A percentile compares a stretch with the other conserved stretches of the same genome.
phyloP scores from a whole-genome alignment of 176 grass and related monocot species.

The Elymus sibiricus region DNA sequence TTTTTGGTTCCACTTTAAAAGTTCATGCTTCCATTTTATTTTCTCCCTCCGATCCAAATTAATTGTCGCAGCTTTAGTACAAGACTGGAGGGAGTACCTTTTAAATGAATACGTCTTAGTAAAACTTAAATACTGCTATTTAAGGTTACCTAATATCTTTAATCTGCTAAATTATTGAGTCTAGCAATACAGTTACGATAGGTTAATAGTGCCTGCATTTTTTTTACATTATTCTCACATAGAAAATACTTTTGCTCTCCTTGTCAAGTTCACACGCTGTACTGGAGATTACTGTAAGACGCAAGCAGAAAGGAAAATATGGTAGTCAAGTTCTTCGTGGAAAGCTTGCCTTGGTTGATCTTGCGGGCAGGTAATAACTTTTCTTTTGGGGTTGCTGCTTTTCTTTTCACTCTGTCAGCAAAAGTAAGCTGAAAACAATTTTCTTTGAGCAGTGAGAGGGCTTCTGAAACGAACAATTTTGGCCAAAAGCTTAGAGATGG shows the following conservation, averaged over 20 bases:
- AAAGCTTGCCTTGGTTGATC: constrained; percentile 99
- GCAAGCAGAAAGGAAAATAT: constrained; percentile 90
- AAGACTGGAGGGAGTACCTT: not conserved
- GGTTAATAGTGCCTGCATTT: not conserved
- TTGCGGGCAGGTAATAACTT: constrained; percentile 72
- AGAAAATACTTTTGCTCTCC: constrained; percentile 2
- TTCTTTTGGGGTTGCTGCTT: constrained; percentile 12
- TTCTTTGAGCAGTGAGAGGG: constrained; percentile 77
- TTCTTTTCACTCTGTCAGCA: not conserved
- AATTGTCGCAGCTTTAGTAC: no score
- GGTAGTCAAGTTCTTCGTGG: constrained; percentile 87
- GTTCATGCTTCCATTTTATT: not conserved
- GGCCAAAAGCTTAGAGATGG: constrained; percentile 98
- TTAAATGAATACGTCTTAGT: not conserved
- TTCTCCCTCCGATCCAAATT: no score
- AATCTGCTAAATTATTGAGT: not conserved
- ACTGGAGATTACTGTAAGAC: constrained; percentile 92
- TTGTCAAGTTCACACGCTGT: constrained; percentile 86
- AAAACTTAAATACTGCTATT: not conserved
- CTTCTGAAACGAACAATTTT: constrained; percentile 87
- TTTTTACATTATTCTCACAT: constrained; percentile 6
- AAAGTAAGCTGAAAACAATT: constrained; percentile 15
- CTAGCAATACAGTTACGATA: not conserved
- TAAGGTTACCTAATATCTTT: not conserved
- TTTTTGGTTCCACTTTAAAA: constrained; percentile 1